Percentiles rank a stretch among this genome's conserved stretches.
Evolutionary conservation across 768 basidiomycete genomes (phyloP).

Genomic region (Hygrophoropsis aurantiaca): DNA sequence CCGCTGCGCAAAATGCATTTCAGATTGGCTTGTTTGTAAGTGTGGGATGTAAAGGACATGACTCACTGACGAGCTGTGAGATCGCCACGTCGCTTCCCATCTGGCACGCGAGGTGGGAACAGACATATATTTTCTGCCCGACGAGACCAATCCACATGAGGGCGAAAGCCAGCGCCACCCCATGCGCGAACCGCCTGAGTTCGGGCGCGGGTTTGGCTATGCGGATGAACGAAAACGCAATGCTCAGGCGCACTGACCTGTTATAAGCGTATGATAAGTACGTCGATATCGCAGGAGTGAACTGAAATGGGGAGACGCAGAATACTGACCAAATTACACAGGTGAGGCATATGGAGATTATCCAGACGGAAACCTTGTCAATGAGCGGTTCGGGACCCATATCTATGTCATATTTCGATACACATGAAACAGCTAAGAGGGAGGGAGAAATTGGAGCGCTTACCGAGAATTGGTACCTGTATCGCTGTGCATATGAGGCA

Average conservation of each 20-base stretch:
- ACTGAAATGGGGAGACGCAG: background rate
- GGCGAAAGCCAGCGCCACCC: conserved; percentile 16
- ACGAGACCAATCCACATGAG: conserved; percentile 13
- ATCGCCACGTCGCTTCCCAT: conserved; percentile 10
- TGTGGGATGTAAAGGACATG: background rate
- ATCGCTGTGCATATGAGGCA: conserved; percentile 23
- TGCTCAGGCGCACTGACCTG: conserved; percentile 28
- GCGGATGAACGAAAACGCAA: conserved; percentile 23
- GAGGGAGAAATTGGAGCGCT: conserved; percentile 3
- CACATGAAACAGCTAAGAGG: too few species aligned
- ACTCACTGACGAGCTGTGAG: conserved; percentile 24
- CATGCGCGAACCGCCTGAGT: conserved; percentile 12
- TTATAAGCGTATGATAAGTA: background rate
- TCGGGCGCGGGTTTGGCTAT: conserved; percentile 13
- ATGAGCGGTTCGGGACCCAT: rapidly evolving
- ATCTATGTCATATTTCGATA: too few species aligned
- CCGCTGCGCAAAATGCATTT: conserved; percentile 14
- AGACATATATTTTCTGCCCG: conserved; percentile 17
- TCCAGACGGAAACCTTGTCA: conserved; percentile 9
- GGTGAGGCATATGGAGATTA: conserved; percentile 18
- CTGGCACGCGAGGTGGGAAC: conserved; percentile 4
- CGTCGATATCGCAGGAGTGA: background rate
- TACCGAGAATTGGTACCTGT: background rate
- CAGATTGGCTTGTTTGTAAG: background rate
- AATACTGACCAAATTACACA: conserved; percentile 19